These are phyloP conservation scores for Macrocystidia cucumis DNA, from an alignment of 1,284 basidiomycete genomes.

Conservation along the genomic window DNA sequence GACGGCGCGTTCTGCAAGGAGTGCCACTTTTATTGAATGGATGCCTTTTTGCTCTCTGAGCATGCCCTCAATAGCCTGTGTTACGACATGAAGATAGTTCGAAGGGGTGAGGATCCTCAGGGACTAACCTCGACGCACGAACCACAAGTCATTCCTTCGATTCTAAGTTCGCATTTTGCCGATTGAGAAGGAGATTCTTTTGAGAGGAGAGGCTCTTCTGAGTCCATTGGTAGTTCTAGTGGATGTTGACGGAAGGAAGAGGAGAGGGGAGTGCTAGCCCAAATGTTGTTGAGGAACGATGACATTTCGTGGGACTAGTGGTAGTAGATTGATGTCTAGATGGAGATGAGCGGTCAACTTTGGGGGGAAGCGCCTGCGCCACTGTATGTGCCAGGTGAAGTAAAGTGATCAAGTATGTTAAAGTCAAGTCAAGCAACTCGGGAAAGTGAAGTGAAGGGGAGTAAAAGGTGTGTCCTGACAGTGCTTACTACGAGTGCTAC, in stretches of 20 bases:
- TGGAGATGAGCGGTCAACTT: no score
- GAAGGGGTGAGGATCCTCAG: conserved; percentile 2
- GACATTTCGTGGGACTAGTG: no score
- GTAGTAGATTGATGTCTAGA: no score
- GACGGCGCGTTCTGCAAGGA: conserved; percentile 89
- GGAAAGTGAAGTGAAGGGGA: no score
- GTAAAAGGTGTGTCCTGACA: no score
- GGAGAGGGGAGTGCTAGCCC: background rate
- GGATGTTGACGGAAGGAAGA: background rate
- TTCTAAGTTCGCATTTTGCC: conserved; percentile 59
- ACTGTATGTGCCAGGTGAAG: no score
- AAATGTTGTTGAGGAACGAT: background rate
- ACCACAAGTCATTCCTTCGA: conserved; percentile 91
- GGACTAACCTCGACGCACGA: conserved; percentile 78
- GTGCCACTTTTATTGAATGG: conserved; percentile 81
- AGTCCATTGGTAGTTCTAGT: conserved; percentile 8
- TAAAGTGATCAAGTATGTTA: no score
- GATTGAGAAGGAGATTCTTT: conserved; percentile 15
- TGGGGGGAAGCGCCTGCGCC: no score
- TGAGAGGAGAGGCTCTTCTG: conserved; percentile 11
- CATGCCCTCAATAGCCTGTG: conserved; percentile 87
- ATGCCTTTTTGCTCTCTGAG: conserved; percentile 85
- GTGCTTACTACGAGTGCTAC: no score
- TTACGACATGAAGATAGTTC: conserved; percentile 5
- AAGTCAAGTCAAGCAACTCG: no score